These are phyloP conservation scores for Paracoccidioides lutzii DNA, from an alignment of 2,329 filamentous ascomycete genomes.

Conservation along the genomic window DNA sequence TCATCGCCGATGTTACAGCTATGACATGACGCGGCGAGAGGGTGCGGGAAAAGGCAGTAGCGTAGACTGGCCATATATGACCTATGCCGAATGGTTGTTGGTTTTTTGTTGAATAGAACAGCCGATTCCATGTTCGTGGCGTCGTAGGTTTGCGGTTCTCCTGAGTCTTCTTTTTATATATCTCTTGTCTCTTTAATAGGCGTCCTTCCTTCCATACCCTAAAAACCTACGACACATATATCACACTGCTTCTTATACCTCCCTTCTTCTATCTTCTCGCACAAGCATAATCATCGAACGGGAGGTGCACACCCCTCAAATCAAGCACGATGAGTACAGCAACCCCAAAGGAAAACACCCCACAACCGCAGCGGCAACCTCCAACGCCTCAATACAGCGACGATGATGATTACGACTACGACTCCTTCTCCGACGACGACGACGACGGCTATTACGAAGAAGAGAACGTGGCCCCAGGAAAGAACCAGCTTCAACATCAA, in stretches of 20 bases:
- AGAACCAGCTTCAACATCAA: neutral
- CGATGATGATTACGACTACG: conserved; percentile 3
- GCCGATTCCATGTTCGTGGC: neutral
- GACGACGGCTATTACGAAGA: neutral
- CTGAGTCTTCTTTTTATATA: neutral
- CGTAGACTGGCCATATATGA: neutral
- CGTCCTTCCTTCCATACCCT: neutral
- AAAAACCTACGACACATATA: neutral
- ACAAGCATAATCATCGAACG: neutral
- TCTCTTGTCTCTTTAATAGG: neutral
- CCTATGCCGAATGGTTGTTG: neutral
- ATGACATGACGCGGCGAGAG: neutral
- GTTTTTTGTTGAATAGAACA: neutral
- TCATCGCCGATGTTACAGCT: neutral
- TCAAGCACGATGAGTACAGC: neutral
- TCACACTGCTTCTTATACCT: neutral
- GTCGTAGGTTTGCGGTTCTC: neutral
- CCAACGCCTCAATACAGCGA: conserved; percentile 4
- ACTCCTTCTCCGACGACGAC: conserved; percentile 3
- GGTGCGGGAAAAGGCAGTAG: neutral
- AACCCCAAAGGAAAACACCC: neutral
- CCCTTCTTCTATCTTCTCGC: neutral
- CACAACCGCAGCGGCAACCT: neutral
- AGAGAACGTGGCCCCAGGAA: conserved; percentile 7
- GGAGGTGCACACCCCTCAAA: neutral